Percentiles rank a stretch among this genome's conserved stretches.
These are phyloP conservation scores for Cornus kousa DNA, from an alignment of 148 eudicot genomes.

Conservation along the genomic window DNA sequence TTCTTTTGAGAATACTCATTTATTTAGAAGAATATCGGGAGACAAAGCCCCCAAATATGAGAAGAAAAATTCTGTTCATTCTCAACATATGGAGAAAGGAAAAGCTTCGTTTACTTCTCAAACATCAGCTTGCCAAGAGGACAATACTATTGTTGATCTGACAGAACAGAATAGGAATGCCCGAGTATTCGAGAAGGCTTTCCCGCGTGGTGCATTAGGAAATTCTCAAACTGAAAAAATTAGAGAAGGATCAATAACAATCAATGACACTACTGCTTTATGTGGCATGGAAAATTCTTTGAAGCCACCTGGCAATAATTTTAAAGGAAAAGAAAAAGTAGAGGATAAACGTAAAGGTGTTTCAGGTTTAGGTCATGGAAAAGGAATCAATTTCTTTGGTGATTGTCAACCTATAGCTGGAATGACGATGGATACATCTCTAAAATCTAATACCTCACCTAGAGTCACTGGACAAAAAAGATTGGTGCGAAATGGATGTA, in stretches of 20 bases:
- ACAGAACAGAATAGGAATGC: constrained; percentile 14
- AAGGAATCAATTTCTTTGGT: constrained; percentile 14
- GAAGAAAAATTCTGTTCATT: constrained; percentile 22
- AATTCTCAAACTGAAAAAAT: constrained; percentile 21
- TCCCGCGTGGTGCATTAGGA: constrained; percentile 12
- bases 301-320: constrained; percentile 10
- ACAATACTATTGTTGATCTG: constrained; percentile 29
- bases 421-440: constrained; percentile 24
- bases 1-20: constrained; percentile 26
- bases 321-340: constrained; percentile 45
- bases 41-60: constrained; percentile 24
- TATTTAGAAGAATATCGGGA: constrained; percentile 26
- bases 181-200: constrained; percentile 16
- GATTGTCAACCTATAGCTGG: constrained; percentile 27
- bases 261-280: constrained; percentile 19
- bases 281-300: constrained; percentile 19
- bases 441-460: constrained; percentile 25
- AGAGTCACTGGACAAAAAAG: constrained; percentile 41
- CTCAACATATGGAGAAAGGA: constrained; percentile 25
- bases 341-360: constrained; percentile 25
- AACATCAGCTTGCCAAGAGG: constrained; percentile 9
- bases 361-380: constrained; percentile 24
- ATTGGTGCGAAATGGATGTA: constrained; percentile 83
- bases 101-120: constrained; percentile 25
- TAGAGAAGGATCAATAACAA: constrained; percentile 13